phyloP scores from a whole-genome alignment of 2,329 filamentous ascomycete species.

The Pyrenochaeta sp. region DNA sequence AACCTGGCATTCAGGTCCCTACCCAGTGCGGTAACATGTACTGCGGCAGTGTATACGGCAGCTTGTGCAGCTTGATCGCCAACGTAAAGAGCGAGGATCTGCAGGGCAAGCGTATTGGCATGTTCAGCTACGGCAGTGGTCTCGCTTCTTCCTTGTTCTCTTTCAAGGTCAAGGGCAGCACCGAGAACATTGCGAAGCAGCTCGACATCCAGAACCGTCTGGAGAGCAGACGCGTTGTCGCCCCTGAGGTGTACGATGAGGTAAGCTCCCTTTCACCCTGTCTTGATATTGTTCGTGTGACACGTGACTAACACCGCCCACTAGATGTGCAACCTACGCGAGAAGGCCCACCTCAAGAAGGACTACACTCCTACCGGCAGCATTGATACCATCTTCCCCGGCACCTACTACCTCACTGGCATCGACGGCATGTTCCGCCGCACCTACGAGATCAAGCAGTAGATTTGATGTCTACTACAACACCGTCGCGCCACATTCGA shows the following conservation, averaged over 20 bases:
- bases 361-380: conserved; percentile 57
- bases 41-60: conserved; percentile 61
- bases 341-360: conserved; percentile 61
- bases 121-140: conserved; percentile 63
- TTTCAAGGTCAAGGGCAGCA: conserved; percentile 57
- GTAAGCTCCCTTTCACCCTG: conserved; percentile 35
- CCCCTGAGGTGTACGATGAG: conserved; percentile 60
- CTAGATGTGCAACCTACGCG: conserved; percentile 62
- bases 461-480: conserved; percentile 27
- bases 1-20: conserved; percentile 60
- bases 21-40: conserved; percentile 66
- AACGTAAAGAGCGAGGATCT: conserved; percentile 56
- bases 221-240: conserved; percentile 55
- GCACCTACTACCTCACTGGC: conserved; percentile 61
- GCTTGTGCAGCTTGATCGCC: conserved; percentile 57
- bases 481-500: conserved; percentile 18
- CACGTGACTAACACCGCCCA: conserved; percentile 33
- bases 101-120: conserved; percentile 60
- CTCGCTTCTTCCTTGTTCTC: conserved; percentile 62
- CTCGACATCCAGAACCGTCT: conserved; percentile 58
- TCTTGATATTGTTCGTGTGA: conserved; percentile 19
- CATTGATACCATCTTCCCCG: conserved; percentile 55
- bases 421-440: conserved; percentile 62
- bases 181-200: conserved; percentile 57
- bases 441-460: conserved; percentile 60